Percentiles rank a stretch among this genome's conserved stretches.
Conservation (phyloP, 495 filamentous ascomycete species). For the Lasiosphaeria miniovina region DNA sequence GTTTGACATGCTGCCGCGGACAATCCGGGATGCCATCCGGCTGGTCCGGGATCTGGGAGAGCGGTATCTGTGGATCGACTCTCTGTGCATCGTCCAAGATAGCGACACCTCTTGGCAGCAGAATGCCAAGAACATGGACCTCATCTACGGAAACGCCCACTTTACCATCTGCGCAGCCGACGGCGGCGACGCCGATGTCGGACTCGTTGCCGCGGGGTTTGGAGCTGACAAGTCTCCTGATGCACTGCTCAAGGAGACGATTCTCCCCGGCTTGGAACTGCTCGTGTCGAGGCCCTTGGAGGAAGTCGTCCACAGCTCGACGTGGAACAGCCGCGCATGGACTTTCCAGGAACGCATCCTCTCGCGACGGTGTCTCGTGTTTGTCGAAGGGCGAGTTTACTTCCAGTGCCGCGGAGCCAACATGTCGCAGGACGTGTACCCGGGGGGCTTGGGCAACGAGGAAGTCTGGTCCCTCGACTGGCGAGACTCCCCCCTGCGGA, state of each 20-base stretch:
- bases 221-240: neutral
- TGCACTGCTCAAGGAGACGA: neutral
- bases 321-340: constrained; percentile 35
- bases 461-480: constrained; percentile 29
- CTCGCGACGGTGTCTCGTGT: constrained; percentile 31
- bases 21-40: constrained; percentile 25
- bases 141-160: constrained; percentile 19
- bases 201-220: constrained; percentile 7
- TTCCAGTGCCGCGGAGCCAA: constrained; percentile 33
- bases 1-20: constrained; percentile 17
- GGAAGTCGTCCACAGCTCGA: constrained; percentile 14
- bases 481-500: constrained; percentile 7
- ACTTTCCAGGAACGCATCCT: constrained; percentile 39
- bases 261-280: constrained; percentile 11
- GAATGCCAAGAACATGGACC: constrained; percentile 19
- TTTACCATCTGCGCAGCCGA: constrained; percentile 25
- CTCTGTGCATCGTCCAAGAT: constrained; percentile 34
- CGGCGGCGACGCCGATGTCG: constrained; percentile 16
- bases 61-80: constrained; percentile 38
- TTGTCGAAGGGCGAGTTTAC: constrained; percentile 31
- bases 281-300: constrained; percentile 18
- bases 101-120: constrained; percentile 20
- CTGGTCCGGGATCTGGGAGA: constrained; percentile 24
- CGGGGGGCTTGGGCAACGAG: neutral
- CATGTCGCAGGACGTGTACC: constrained; percentile 25